Evolutionary conservation across 2,329 filamentous ascomycete genomes (phyloP).

Genomic region (Xenoacremonium recifei): DNA sequence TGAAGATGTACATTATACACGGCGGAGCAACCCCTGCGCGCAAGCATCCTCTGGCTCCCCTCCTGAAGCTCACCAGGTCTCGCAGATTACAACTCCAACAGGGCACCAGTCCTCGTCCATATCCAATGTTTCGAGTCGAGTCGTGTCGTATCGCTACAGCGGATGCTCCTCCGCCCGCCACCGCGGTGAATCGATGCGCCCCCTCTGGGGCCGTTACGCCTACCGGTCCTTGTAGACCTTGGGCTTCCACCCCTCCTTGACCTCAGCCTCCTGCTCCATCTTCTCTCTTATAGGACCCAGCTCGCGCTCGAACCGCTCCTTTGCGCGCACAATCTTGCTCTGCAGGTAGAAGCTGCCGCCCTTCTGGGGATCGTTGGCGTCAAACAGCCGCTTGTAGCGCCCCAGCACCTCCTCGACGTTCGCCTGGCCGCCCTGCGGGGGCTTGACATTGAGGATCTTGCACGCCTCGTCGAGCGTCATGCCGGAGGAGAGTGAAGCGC

Average conservation of each 20-base stretch:
- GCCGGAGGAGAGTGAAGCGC: conserved; percentile 60
- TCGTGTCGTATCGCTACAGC: conserved; percentile 25
- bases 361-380: conserved; percentile 90
- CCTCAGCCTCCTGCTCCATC: conserved; percentile 71
- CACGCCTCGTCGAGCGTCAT: conserved; percentile 95
- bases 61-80: neutral
- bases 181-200: too few species aligned
- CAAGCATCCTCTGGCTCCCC: conserved; percentile 4
- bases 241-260: conserved; percentile 86
- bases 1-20: conserved; percentile 50
- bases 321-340: conserved; percentile 89
- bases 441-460: conserved; percentile 94
- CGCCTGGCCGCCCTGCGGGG: conserved; percentile 69
- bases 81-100: neutral
- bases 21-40: conserved; percentile 15
- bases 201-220: conserved; percentile 8
- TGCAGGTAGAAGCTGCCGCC: conserved; percentile 98
- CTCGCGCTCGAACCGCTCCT: conserved; percentile 90
- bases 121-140: neutral
- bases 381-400: conserved; percentile 92
- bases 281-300: conserved; percentile 70
- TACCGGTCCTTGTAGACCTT: conserved; percentile 90
- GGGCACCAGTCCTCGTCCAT: neutral
- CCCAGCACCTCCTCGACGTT: conserved; percentile 78
- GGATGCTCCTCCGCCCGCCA: conserved; percentile 1